These are phyloP conservation scores for Rhizophagus clarus DNA, from an alignment of 192 early-diverging fungal species.

Conservation along the genomic window DNA sequence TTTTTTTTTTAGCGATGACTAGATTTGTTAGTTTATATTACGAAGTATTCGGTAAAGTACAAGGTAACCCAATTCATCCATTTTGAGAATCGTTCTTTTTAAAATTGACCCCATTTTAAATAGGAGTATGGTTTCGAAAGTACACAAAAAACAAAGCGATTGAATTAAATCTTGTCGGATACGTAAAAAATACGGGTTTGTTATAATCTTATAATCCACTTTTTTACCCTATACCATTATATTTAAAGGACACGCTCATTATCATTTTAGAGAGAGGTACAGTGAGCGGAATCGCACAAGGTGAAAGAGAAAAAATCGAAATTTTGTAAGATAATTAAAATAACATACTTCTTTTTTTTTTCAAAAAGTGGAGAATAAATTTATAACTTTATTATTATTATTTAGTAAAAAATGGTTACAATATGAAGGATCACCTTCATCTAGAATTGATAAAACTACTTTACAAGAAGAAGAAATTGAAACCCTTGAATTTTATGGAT, in stretches of 20 bases:
- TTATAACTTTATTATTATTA: no score
- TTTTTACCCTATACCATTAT: no score
- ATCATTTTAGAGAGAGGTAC: conserved; percentile 9
- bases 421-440: conserved; percentile 11
- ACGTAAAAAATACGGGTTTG: conserved; percentile 10
- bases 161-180: conserved; percentile 26
- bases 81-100: neutral
- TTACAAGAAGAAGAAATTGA: conserved; percentile 8
- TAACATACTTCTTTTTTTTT: neutral
- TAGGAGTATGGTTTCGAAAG: conserved; percentile 26
- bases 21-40: no score
- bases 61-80: no score
- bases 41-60: no score
- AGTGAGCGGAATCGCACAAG: conserved; percentile 3
- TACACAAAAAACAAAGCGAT: conserved; percentile 15
- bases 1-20: no score
- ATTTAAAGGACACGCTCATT: neutral
- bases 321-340: conserved; percentile 1
- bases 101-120: neutral
- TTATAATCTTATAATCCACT: no score
- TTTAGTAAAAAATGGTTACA: conserved; percentile 1
- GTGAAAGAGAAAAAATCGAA: conserved; percentile 17
- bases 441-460: neutral
- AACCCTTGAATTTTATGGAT: neutral
- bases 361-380: no score